Conservation (phyloP, 2,329 filamentous ascomycete genomes). For the Colletotrichum salicis region DNA sequence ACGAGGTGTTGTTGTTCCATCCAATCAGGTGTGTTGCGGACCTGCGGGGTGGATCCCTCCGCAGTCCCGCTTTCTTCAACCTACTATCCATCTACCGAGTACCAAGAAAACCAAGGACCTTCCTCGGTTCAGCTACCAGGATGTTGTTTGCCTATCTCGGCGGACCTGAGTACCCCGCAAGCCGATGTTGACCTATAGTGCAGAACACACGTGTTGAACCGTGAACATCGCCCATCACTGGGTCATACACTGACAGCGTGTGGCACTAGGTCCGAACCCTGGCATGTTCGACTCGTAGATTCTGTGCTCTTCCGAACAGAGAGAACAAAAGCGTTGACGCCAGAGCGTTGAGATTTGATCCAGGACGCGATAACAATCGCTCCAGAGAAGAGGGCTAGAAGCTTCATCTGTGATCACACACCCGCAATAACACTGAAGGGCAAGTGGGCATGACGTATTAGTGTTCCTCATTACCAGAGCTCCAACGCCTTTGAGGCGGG, state of each 20-base stretch:
- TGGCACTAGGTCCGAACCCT: too few relatives aligned
- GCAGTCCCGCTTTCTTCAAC: conserved; percentile 13
- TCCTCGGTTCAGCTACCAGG: background rate
- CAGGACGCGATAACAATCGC: too few relatives aligned
- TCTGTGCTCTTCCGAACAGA: too few relatives aligned
- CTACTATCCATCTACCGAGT: background rate
- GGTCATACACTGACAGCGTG: too few relatives aligned
- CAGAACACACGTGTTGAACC: too few relatives aligned
- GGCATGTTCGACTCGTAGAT: too few relatives aligned
- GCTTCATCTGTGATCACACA: too few relatives aligned
- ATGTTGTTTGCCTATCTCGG: background rate
- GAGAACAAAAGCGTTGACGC: too few relatives aligned
- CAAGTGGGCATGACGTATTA: background rate
- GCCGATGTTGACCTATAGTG: background rate
- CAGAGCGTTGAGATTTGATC: too few relatives aligned
- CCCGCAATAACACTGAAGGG: background rate
- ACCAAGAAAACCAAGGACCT: background rate
- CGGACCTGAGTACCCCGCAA: background rate
- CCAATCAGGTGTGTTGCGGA: conserved; percentile 2
- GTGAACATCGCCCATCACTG: too few relatives aligned
- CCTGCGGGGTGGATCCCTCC: conserved; percentile 24
- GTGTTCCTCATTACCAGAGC: background rate
- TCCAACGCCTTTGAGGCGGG: background rate
- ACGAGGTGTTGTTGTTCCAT: background rate
- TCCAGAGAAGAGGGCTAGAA: too few relatives aligned